Percentiles rank a stretch among this genome's conserved stretches.
Conservation (phyloP, 2,329 filamentous ascomycete genomes). For the Colletotrichum sp. region DNA sequence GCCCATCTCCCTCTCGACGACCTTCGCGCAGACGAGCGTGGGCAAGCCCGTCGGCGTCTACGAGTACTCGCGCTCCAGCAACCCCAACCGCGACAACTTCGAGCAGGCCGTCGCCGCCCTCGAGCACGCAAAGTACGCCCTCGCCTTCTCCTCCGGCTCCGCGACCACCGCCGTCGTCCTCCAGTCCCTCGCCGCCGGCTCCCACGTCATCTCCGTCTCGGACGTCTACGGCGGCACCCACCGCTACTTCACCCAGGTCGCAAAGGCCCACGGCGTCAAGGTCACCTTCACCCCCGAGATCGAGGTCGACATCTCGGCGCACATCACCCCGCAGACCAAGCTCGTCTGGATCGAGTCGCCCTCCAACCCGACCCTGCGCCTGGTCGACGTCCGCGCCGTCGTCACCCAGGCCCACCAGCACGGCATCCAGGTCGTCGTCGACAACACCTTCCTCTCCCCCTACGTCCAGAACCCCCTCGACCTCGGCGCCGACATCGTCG, state of each 20-base stretch:
- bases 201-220: conserved; percentile 94
- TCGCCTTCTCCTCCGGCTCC: conserved; percentile 93
- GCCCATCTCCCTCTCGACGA: conserved; percentile 94
- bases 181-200: conserved; percentile 88
- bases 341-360: conserved; percentile 97
- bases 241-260: conserved; percentile 98
- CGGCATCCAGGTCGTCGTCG: conserved; percentile 94
- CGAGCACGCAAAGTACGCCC: conserved; percentile 89
- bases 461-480: conserved; percentile 97
- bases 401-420: conserved; percentile 83
- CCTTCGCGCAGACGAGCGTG: conserved; percentile 89
- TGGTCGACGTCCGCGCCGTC: conserved; percentile 92
- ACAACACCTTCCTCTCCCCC: conserved; percentile 97
- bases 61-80: conserved; percentile 93
- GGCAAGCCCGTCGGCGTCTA: conserved; percentile 87
- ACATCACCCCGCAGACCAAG: conserved; percentile 90
- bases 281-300: conserved; percentile 95
- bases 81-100: conserved; percentile 96
- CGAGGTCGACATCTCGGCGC: conserved; percentile 81
- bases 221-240: conserved; percentile 99
- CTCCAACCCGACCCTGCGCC: conserved; percentile 89
- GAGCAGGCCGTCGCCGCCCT: conserved; percentile 90
- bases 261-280: conserved; percentile 89
- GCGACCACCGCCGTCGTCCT: conserved; percentile 93
- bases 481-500: conserved; percentile 94